phyloP scores from a whole-genome alignment of 768 basidiomycete species.

The Panaeolus papilionaceus region DNA sequence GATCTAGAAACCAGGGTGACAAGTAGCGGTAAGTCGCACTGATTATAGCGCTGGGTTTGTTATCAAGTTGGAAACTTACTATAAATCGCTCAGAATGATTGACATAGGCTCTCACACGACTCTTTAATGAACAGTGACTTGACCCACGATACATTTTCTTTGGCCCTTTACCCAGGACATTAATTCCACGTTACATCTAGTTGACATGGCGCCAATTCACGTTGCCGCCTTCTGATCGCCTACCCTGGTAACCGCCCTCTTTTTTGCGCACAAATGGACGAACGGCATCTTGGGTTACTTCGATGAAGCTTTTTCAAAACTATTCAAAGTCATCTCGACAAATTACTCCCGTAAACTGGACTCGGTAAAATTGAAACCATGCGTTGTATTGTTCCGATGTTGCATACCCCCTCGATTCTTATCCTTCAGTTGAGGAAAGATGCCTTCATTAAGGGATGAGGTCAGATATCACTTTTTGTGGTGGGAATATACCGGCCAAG shows the following conservation, averaged over 20 bases:
- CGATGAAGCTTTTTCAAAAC: not conserved
- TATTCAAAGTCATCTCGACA: not conserved
- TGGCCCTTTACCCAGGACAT: not conserved
- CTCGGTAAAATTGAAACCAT: slow-evolving; percentile 9
- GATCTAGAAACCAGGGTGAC: not conserved
- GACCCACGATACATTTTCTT: not conserved
- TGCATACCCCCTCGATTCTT: not conserved
- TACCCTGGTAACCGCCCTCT: slow-evolving; percentile 2
- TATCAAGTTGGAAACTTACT: not conserved
- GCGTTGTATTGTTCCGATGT: not conserved
- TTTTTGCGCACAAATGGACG: not conserved
- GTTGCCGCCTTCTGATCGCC: slow-evolving; percentile 3
- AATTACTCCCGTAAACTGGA: not conserved
- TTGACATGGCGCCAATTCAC: slow-evolving; percentile 4
- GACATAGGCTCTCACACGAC: not conserved
- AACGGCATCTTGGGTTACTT: not conserved
- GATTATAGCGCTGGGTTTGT: not conserved
- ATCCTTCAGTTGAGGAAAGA: not conserved
- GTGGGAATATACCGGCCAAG: slow-evolving; percentile 5
- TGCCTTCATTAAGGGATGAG: not conserved
- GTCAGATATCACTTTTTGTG: not conserved
- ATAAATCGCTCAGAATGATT: not conserved
- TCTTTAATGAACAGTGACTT: not conserved
- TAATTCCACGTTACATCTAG: not conserved
- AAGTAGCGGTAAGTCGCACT: not conserved